Evolutionary conservation across 1,139 yeast species (phyloP).

Genomic region (Candida tunisiensis): DNA sequence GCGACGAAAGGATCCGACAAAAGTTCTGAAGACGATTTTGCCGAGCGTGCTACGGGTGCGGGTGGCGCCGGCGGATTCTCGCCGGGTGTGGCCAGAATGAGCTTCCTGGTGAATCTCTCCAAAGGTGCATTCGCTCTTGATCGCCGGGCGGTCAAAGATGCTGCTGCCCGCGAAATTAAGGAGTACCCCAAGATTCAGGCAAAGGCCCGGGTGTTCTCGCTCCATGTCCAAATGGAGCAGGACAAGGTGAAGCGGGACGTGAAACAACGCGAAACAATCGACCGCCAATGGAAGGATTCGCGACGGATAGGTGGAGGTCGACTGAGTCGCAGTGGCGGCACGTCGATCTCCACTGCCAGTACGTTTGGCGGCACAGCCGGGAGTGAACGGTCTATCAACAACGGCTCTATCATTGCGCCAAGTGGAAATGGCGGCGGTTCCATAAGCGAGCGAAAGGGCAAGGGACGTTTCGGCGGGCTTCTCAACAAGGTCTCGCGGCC

Average conservation of each 20-base stretch:
- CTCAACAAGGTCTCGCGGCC: no score
- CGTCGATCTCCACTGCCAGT: no score
- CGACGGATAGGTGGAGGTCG: no score
- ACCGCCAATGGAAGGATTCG: slow-evolving; percentile 2
- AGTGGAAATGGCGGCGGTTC: no score
- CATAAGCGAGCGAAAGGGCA: no score
- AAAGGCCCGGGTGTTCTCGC: slow-evolving; percentile 26
- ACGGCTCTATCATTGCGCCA: no score
- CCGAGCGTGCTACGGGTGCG: background rate
- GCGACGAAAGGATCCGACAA: background rate
- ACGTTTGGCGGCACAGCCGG: no score
- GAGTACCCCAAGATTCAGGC: slow-evolving; percentile 18
- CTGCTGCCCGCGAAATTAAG: slow-evolving; percentile 27
- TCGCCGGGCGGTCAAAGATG: slow-evolving; percentile 20
- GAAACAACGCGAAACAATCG: slow-evolving; percentile 22
- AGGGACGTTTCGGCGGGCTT: no score
- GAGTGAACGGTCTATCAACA: no score
- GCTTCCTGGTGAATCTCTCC: slow-evolving; percentile 15
- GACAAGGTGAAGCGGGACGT: slow-evolving; percentile 35
- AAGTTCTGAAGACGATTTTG: background rate
- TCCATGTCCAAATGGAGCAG: slow-evolving; percentile 28
- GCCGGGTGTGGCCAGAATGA: slow-evolving; percentile 6
- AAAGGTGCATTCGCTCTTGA: slow-evolving; percentile 13
- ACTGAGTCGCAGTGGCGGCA: no score
- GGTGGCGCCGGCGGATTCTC: background rate